phyloP scores from a whole-genome alignment of 2,329 filamentous ascomycete genomes.

The Neonectria magnoliae region DNA sequence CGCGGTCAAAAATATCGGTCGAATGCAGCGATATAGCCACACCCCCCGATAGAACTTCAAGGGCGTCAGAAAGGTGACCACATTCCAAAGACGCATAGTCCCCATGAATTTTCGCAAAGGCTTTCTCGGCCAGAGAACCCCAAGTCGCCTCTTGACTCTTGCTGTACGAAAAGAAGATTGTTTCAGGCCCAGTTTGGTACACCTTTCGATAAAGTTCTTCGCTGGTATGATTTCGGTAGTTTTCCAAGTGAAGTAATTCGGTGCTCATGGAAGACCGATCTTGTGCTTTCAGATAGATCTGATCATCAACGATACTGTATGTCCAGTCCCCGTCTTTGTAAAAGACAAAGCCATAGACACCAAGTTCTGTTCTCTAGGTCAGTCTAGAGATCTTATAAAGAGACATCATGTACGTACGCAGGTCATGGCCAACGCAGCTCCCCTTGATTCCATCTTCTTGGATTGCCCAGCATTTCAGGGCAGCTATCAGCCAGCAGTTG shows the following conservation, averaged over 20 bases:
- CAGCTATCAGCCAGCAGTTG: constrained; percentile 83
- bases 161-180: constrained; percentile 79
- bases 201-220: constrained; percentile 73
- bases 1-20: constrained; percentile 76
- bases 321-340: constrained; percentile 89
- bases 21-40: constrained; percentile 75
- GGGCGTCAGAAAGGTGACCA: constrained; percentile 71
- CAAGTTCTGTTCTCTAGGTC: no score
- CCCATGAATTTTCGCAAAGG: constrained; percentile 82
- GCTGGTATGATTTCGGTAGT: no score
- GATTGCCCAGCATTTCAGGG: constrained; percentile 68
- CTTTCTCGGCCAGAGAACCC: constrained; percentile 81
- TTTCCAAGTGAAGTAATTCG: no score
- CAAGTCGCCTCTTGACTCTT: constrained; percentile 80
- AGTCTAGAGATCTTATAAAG: no score
- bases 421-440: constrained; percentile 77
- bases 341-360: constrained; percentile 89
- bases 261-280: no score
- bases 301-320: constrained; percentile 88
- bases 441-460: constrained; percentile 62
- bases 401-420: no score
- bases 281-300: constrained; percentile 81
- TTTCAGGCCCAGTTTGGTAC: constrained; percentile 77
- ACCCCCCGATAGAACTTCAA: constrained; percentile 70
- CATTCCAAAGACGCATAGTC: constrained; percentile 76